Evolutionary conservation across 768 basidiomycete genomes (phyloP), one percentile per base, ranked within the genome.

Genomic region (Suillus bovinus): DNA sequence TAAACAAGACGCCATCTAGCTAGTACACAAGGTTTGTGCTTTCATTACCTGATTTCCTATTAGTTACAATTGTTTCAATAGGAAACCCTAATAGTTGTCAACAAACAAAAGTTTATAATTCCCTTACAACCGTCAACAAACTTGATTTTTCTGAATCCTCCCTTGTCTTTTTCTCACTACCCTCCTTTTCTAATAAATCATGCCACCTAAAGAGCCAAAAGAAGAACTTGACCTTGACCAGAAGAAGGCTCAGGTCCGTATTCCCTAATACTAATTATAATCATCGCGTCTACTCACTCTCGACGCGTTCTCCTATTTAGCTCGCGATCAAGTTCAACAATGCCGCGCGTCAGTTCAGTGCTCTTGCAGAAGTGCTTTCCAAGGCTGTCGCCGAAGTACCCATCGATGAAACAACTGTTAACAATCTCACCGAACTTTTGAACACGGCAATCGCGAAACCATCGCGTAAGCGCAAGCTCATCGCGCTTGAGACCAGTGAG

Each of bases 291-390:
- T 34, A 33, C 50, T 52, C 44, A 58, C 64, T 65, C 67, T 72
- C 66, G 65, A 66, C 29, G 2, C 53, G 60, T 62, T 62, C 71
- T 64, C 67, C 65, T 60, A 61, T 67, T 60, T 67, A 90, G 89
- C 81, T 90, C 72, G 80, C 82, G 38, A 71, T 76, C 34, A 81
- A 82, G 67, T 78, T 91, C 66, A 73, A 70, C 64, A 76, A 78
- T 27, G 83, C 90, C 61, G 88, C 89, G 84, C 84, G 86, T 63
- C 80, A 83, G 62, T 86, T 84, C 58, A 87, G 88, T 5, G 77
- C 77, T 55, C 70, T 86, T 47, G 85, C 86, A 17, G 89, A 91
- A 46, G 73, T 80, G 33, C 88, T 87, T 68, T 82, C 85, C 11
- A 80, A 78, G 52, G 71, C 82, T 36, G 76, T 87, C 56, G 73